phyloP scores from a whole-genome alignment of 1,139 yeast genomes.

The Scheffersomyces insectosa region DNA sequence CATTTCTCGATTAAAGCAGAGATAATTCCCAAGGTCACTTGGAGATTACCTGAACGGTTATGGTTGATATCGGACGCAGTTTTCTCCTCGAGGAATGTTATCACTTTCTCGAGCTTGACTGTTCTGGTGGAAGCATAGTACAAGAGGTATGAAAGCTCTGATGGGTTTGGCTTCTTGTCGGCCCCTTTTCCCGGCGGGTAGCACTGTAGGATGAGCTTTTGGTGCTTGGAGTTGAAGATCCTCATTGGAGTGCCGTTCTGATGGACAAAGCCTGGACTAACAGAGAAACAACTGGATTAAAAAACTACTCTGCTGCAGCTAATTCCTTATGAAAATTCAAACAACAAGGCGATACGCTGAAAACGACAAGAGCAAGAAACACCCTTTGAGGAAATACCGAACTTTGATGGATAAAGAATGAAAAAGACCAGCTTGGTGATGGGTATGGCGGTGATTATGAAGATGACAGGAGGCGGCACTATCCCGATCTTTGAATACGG shows the following conservation, averaged over 20 bases:
- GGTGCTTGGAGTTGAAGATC: constrained; percentile 74
- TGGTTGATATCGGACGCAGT: constrained; percentile 63
- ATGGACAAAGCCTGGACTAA: neutral
- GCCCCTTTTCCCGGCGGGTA: constrained; percentile 86
- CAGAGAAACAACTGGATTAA: too few relatives aligned
- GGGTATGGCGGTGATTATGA: too few relatives aligned
- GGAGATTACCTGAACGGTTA: constrained; percentile 73
- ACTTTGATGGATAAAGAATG: too few relatives aligned
- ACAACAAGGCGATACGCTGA: too few relatives aligned
- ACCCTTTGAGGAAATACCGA: too few relatives aligned
- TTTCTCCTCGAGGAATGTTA: constrained; percentile 63
- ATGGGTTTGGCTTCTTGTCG: constrained; percentile 88
- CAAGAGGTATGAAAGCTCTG: constrained; percentile 82
- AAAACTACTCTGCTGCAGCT: too few relatives aligned
- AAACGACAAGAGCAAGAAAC: too few relatives aligned
- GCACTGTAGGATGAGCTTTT: constrained; percentile 84
- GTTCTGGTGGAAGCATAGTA: constrained; percentile 93
- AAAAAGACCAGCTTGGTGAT: too few relatives aligned
- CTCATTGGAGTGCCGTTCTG: constrained; percentile 17
- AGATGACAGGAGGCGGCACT: too few relatives aligned
- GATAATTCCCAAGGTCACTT: constrained; percentile 75
- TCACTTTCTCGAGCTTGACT: constrained; percentile 84
- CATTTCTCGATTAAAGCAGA: constrained; percentile 73
- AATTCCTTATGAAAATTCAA: too few relatives aligned
- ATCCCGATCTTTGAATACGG: too few relatives aligned